Base-by-base conservation (phyloP, 2,329 filamentous ascomycete species). In the Lasiodiplodia sp. region DNA sequence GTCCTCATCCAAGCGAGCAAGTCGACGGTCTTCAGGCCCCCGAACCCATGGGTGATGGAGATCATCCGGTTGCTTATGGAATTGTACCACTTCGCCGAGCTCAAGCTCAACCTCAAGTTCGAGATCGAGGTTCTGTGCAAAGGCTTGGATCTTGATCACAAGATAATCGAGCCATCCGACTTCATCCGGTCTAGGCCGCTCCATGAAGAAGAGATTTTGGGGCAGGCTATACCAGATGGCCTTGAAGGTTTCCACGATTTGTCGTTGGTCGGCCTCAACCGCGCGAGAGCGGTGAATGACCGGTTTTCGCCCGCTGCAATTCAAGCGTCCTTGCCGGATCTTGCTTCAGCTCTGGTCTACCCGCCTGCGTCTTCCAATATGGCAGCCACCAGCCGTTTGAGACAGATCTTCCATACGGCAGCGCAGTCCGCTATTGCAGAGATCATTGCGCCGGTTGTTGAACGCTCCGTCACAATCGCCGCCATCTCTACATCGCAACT, bases 121-220 rank as follows among this genome's bases (percentile, higher is more conserved):
- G 96, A 99, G 79, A 98, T 99, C 69, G 96, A 99, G 80, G 94
- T 99, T 31, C 86, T 99, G 28, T 99, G 94, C 84, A 96, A 96
- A 77, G 94, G 94, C 14, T 84, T 99, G 18, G 91, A 91, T 67
- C 85, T 98, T n/a, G 94, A 98, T 71, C 92, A 97, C 80, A 97
- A 96, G 81, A 91, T 88, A 69, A 94, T 98, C 71, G 92, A 96
- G 73, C 93, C 95, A 0, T 93, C 94, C 0, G 90, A 91, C 25
- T 91, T 94, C 76, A 96, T 99, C 68, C 87, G 94, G 70, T 92
- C 94, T 72, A 88, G 94, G 51, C 87, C 80, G 34, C 84, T 90
- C 21, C 90, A 91, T 57, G 89, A 91, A 56, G 84, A 87, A 69
- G 84, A 86, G 47, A 83, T 83, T 47, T 76, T 85, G 18, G 82